Percentiles rank a stretch among this genome's conserved stretches.
phyloP scores from a whole-genome alignment of 106 monocot species.

The Narthecium ossifragum region DNA sequence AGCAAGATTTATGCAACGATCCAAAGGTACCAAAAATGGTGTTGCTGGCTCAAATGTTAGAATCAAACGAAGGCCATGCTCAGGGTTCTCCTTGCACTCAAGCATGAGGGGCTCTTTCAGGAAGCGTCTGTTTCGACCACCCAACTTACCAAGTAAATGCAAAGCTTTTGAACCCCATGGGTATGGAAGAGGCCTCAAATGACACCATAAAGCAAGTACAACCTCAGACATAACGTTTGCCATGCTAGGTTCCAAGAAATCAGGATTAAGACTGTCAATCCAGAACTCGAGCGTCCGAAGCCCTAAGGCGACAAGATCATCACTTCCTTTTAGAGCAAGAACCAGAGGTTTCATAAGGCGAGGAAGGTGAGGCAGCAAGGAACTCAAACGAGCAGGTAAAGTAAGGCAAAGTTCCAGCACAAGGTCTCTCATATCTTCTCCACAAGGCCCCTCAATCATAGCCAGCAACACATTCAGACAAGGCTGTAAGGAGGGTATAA shows the following conservation, averaged over 20 bases:
- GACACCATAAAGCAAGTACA: slow-evolving; percentile 95
- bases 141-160: slow-evolving; percentile 92
- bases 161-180: slow-evolving; percentile 93
- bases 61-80: slow-evolving; percentile 95
- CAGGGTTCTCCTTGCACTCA: slow-evolving; percentile 98
- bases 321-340: slow-evolving; percentile 83
- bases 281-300: slow-evolving; percentile 96
- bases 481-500: slow-evolving; percentile 85
- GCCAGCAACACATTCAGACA: slow-evolving; percentile 93
- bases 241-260: slow-evolving; percentile 99
- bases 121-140: slow-evolving; percentile 96
- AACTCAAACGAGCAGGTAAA: slow-evolving; percentile 93
- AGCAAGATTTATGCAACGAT: slow-evolving; percentile 82
- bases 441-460: slow-evolving; percentile 85
- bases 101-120: slow-evolving; percentile 85
- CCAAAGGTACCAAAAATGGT: slow-evolving; percentile 92
- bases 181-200: slow-evolving; percentile 87
- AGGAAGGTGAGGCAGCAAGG: slow-evolving; percentile 97
- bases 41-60: slow-evolving; percentile 96
- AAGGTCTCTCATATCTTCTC: slow-evolving; percentile 95
- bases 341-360: slow-evolving; percentile 92
- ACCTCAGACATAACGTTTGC: slow-evolving; percentile 98
- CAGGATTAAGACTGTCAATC: slow-evolving; percentile 99
- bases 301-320: slow-evolving; percentile 91
- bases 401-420: slow-evolving; percentile 87